A percentile compares a stretch with the other conserved stretches of the same genome.
phyloP scores from a whole-genome alignment of 371 early-diverging fungal species.

The Rhizopus delemar region DNA sequence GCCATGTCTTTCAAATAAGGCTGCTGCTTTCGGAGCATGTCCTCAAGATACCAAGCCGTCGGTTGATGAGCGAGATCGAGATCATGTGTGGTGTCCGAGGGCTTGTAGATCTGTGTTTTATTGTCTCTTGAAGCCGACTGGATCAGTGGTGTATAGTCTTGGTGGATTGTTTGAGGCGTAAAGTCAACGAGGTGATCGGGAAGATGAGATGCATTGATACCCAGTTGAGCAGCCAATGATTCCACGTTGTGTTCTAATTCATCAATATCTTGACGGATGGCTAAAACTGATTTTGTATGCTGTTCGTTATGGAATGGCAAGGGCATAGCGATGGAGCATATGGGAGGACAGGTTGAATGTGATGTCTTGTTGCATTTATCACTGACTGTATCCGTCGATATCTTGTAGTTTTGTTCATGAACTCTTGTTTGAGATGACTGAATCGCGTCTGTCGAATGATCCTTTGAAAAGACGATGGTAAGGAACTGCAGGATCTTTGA shows the following conservation, averaged over 20 bases:
- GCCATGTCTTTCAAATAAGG: no score
- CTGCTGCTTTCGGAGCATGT: no score
- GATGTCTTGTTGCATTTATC: background rate
- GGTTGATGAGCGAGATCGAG: no score
- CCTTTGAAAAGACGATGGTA: conserved; percentile 39
- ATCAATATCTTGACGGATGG: conserved; percentile 35
- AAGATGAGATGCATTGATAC: conserved; percentile 23
- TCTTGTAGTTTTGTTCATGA: background rate
- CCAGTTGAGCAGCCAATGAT: conserved; percentile 28
- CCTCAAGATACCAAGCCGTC: no score
- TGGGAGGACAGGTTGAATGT: background rate
- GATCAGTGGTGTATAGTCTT: no score
- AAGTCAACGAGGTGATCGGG: conserved; percentile 1
- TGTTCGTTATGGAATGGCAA: background rate
- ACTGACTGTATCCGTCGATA: background rate
- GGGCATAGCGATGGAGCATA: background rate
- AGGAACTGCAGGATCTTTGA: conserved; percentile 83
- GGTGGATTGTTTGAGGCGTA: background rate
- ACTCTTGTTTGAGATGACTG: background rate
- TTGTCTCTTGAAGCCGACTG: no score
- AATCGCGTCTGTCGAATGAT: conserved; percentile 1
- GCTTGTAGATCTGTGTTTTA: no score
- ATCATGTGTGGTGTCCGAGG: no score
- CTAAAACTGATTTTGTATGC: conserved; percentile 22
- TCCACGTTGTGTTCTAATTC: conserved; percentile 33